These are phyloP conservation scores for Chlamydomonas eustigma DNA, from an alignment of 139 green algal genomes.

Conservation along the genomic window DNA sequence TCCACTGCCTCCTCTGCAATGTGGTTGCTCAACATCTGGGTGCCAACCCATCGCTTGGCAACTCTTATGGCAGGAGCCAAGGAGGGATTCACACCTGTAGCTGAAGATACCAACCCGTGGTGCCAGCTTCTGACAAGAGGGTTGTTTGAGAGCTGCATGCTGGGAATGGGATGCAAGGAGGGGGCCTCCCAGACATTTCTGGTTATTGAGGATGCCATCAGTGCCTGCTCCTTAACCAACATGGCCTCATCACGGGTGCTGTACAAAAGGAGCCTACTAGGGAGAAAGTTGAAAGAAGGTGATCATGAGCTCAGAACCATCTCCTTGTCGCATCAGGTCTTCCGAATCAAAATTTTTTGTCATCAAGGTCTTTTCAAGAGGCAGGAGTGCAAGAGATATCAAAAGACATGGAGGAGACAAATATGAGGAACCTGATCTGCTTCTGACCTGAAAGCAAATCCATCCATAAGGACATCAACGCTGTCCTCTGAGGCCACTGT, in stretches of 20 bases:
- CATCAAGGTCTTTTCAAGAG: too few relatives aligned
- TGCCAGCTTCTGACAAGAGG: constrained; percentile 52
- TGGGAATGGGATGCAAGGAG: not conserved
- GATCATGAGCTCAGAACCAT: too few relatives aligned
- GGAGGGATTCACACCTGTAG: constrained; percentile 39
- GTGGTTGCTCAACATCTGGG: constrained; percentile 58
- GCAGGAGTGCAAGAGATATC: too few relatives aligned
- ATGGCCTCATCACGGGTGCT: constrained; percentile 44
- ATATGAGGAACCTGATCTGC: too few relatives aligned
- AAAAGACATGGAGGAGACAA: too few relatives aligned
- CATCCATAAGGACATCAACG: constrained; percentile 69
- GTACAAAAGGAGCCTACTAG: constrained; percentile 1
- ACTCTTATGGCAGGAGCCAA: constrained; percentile 36
- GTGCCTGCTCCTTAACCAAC: constrained; percentile 15
- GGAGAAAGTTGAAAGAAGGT: too few relatives aligned
- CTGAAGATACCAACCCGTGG: constrained; percentile 53
- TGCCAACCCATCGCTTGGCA: constrained; percentile 48
- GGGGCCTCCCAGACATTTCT: not conserved
- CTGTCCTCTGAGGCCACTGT: constrained; percentile 32
- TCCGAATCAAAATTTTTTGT: too few relatives aligned
- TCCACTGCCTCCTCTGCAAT: constrained; percentile 61
- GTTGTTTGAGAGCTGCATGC: not conserved
- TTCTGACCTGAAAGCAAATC: constrained; percentile 74
- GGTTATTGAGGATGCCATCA: not conserved
- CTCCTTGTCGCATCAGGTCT: too few relatives aligned